Percentiles rank a stretch among this genome's conserved stretches.
Evolutionary conservation across 495 filamentous ascomycete species (phyloP).

Genomic region (Stereocaulon alpinum): DNA sequence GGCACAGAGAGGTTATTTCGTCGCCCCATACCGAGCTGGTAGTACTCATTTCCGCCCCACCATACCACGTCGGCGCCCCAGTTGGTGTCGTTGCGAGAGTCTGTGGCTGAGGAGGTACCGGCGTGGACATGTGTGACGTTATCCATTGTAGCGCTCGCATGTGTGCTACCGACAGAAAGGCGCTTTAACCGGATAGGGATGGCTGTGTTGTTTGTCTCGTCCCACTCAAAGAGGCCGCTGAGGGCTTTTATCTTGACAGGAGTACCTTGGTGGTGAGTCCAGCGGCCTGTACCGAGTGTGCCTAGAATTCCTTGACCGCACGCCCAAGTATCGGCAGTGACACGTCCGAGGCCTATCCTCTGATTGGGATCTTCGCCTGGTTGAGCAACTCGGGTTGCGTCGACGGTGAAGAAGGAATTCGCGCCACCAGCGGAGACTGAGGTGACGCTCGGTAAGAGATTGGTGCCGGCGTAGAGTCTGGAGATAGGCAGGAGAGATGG

Average conservation of each 20-base stretch:
- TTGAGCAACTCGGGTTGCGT: constrained; percentile 50
- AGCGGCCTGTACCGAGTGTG: constrained; percentile 72
- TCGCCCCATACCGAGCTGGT: constrained; percentile 85
- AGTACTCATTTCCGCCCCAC: constrained; percentile 92
- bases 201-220: constrained; percentile 55
- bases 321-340: constrained; percentile 69
- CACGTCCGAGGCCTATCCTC: constrained; percentile 35
- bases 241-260: constrained; percentile 78
- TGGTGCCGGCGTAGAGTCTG: constrained; percentile 57
- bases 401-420: constrained; percentile 78
- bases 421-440: constrained; percentile 72
- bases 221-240: constrained; percentile 73
- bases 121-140: constrained; percentile 56
- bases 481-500: constrained; percentile 59
- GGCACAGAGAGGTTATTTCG: constrained; percentile 67
- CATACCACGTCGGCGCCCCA: constrained; percentile 79
- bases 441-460: constrained; percentile 50
- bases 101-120: constrained; percentile 36
- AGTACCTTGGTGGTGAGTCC: constrained; percentile 73
- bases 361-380: constrained; percentile 35
- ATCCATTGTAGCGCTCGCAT: constrained; percentile 68
- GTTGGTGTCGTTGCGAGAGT: constrained; percentile 54
- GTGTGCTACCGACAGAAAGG: constrained; percentile 65
- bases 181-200: constrained; percentile 66
- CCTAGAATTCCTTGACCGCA: constrained; percentile 81